Evolutionary conservation across 2,329 filamentous ascomycete genomes (phyloP).

Genomic region (Rutstroemia sp.): DNA sequence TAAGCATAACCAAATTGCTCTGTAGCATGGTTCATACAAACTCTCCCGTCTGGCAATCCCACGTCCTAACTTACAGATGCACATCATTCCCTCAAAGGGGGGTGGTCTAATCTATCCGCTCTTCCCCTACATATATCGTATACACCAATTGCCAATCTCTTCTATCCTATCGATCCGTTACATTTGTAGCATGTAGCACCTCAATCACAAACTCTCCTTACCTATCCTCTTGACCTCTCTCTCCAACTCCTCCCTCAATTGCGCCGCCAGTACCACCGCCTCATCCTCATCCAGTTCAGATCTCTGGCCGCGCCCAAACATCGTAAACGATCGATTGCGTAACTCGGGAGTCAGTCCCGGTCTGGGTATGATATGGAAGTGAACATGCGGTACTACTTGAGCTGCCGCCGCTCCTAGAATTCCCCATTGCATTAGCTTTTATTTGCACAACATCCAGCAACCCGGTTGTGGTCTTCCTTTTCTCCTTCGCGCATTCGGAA

Average conservation of each 20-base stretch:
- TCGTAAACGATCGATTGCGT: conserved; percentile 58
- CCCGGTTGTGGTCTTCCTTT: not conserved
- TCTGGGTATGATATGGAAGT: conserved; percentile 89
- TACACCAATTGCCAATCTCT: not conserved
- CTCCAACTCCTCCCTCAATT: conserved; percentile 43
- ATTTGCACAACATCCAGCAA: not conserved
- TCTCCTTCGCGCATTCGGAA: not conserved
- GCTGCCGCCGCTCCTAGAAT: conserved; percentile 65
- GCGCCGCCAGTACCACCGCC: conserved; percentile 49
- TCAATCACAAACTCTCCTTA: conserved; percentile 18
- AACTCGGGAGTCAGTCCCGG: conserved; percentile 52
- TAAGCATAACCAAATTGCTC: not conserved
- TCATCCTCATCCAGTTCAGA: conserved; percentile 74
- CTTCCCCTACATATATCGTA: not conserved
- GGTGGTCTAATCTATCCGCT: no score
- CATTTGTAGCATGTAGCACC: not conserved
- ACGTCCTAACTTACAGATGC: not conserved
- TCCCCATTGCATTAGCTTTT: conserved; percentile 6
- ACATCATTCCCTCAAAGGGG: no score
- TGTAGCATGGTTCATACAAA: no score
- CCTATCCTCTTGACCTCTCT: conserved; percentile 34
- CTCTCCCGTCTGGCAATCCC: not conserved
- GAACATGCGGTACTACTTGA: conserved; percentile 87
- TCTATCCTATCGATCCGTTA: not conserved
- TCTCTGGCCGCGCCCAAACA: conserved; percentile 70